Base-by-base conservation (phyloP, 1,139 yeast species). In the Lodderomyces orthopsilosis region DNA sequence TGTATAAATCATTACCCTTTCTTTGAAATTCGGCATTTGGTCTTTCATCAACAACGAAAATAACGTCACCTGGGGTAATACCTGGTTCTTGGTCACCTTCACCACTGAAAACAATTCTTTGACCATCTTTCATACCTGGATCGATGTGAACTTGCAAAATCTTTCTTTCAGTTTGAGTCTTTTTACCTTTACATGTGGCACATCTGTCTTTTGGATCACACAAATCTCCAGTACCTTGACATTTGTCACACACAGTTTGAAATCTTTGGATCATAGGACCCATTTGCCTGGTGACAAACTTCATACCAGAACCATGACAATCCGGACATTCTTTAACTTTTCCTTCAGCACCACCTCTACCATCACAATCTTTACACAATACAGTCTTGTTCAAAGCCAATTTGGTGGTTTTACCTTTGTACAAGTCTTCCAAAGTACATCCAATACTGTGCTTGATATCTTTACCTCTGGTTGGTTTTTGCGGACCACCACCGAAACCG, bases 251-350 rank as follows among this genome's bases (percentile, higher is more conserved):
- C 46, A 83, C 84, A 35, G 95, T 84, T 74, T 93, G 98, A 81
- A 87, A 87, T 76, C 97, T 84, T 75, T 93, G 99, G 60, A 93
- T 85, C 94, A 93, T 90, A 52, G 96, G 97, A 55, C 99, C 99
- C 97, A 93, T 91, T 70, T 93, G 98, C 75, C 96, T 87, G 46
- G 97, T 89, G 56, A 91, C 85, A 56, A 93, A 85, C 68, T 83
- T 88, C 68, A 85, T 74, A 79, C 99, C 99, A 59, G 79, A 78
- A 69, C 99, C 99, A 51, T 66, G 68, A 83, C 99, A 93, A 39
- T 82, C 68, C 45, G 83, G 55, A 83, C 99, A 93, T 59, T 83
- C 82, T 75, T 85, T 86, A 55, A 91, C 95, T 49, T 89, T 77
- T 48, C 95, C 95, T 55, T 83, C 89, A 63, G 89, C 89, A 70